Base-by-base conservation (phyloP, 75 land plant species). In the Picea glauca region DNA sequence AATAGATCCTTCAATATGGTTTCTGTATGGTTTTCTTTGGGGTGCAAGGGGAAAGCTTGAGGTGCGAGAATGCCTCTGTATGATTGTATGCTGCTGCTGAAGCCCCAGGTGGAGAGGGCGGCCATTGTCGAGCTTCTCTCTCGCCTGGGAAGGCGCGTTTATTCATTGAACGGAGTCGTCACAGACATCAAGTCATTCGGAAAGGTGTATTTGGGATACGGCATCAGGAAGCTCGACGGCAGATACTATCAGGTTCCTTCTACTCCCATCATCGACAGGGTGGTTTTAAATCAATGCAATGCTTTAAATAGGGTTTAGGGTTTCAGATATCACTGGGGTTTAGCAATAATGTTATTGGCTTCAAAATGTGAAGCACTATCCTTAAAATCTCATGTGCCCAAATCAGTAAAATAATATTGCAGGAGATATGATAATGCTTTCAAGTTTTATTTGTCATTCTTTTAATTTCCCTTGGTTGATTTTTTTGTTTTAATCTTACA, bases 181-280 rank as follows among this genome's bases (percentile, higher is more conserved):
- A 92, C 95, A 21, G 93, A 94, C 13, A 40, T 96, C 62, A 94
- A 92, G 79, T 91, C 93, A 1, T 96, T 94, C 64, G 98, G 99
- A 9, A 82, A 86, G 86, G 63, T 61, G 5, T 18, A 61, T n/a
- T 82, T 93, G 35, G 98, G 92, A 1, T 96, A 93, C 86, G 92
- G 88, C 31, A 96, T 96, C 79, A 96, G 84, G 87, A 96, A 94
- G 82, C 92, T 85, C 11, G 95, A 94, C 77, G 99, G 98, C 5
- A 86, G 93, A 76, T 86, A 92, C 78, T 90, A 77, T 73, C 89
- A 96, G 94, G 99, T 95, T 20, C 58, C 30, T 74, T 56, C 17
- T 26, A 26, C 57, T 21, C 54, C 17, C 18, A 9, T 74, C 43
- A 61, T 61, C 18, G 18, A 61, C 63, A n/a, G 63, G 63, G 63